Percentiles rank a stretch among this genome's conserved stretches.
Evolutionary conservation across 441 rosid genomes (phyloP).

Genomic region (Corymbia citriodora): DNA sequence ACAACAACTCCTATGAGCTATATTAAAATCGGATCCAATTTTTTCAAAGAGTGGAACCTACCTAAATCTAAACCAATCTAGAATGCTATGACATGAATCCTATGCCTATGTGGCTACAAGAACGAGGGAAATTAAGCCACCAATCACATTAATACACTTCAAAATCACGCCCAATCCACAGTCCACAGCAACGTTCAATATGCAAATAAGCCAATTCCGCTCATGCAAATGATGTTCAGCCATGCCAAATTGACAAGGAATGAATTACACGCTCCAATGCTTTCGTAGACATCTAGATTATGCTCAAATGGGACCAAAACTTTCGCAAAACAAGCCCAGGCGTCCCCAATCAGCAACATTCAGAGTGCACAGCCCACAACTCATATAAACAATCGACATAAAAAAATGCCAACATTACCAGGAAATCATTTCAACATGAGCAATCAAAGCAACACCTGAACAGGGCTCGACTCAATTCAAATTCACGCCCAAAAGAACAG

Average conservation of each 20-base stretch:
- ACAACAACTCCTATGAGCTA: not conserved
- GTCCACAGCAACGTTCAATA: rapidly evolving
- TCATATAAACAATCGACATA: not conserved
- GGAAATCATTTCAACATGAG: not conserved
- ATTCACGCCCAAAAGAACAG: not conserved
- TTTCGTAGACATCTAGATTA: not conserved
- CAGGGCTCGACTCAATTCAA: rapidly evolving
- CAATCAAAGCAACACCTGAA: not conserved
- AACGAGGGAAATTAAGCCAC: not conserved
- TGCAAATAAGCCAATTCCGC: not conserved
- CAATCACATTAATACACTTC: not conserved
- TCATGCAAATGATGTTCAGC: not conserved
- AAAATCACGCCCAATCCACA: not conserved
- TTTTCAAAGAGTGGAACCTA: not conserved
- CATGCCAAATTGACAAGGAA: not conserved
- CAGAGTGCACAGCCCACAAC: not conserved
- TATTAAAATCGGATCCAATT: not conserved
- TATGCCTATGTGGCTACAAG: not conserved
- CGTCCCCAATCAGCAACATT: not conserved
- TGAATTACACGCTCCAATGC: not conserved
- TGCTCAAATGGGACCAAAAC: not conserved
- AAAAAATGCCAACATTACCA: not conserved
- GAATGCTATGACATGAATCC: too few species aligned
- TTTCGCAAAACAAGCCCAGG: not conserved
- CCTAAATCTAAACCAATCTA: not conserved